Evolutionary conservation across 805 yeast species (phyloP).

Genomic region (Danielozyma ontarioensis): DNA sequence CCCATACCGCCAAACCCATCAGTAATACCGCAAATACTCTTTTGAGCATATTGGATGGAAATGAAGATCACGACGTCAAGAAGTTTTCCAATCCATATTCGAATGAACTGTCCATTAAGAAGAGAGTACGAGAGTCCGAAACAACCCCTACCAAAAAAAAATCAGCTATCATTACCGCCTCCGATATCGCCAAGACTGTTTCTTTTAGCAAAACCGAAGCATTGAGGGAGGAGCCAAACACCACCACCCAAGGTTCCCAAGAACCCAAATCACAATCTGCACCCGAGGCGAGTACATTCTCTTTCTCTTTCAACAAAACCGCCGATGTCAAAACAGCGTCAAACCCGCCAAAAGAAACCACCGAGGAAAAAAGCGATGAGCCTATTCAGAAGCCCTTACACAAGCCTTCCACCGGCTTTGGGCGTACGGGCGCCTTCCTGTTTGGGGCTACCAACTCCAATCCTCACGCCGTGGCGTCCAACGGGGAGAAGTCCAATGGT

Average conservation of each 20-base stretch:
- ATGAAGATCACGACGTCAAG: slow-evolving; percentile 14
- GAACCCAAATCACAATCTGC: too few species aligned
- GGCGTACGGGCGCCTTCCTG: too few species aligned
- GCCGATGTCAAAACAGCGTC: background rate
- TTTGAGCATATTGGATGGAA: slow-evolving; percentile 38
- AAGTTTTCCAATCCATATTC: slow-evolving; percentile 42
- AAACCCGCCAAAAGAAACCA: slow-evolving; percentile 1
- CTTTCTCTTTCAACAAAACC: too few species aligned
- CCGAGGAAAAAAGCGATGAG: too few species aligned
- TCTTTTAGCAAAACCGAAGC: slow-evolving; percentile 27
- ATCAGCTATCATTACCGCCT: slow-evolving; percentile 23
- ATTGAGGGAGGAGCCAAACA: slow-evolving; percentile 13
- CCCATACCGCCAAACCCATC: slow-evolving; percentile 18
- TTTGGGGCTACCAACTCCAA: too few species aligned
- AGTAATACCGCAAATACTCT: slow-evolving; percentile 48
- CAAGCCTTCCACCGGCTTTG: too few species aligned
- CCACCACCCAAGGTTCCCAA: too few species aligned
- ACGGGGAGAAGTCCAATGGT: too few species aligned
- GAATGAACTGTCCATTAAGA: slow-evolving; percentile 4
- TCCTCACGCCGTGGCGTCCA: too few species aligned
- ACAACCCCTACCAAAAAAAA: too few species aligned
- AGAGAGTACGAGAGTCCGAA: slow-evolving; percentile 4
- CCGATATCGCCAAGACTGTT: slow-evolving; percentile 32
- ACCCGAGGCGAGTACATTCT: too few species aligned
- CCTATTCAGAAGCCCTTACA: too few species aligned